Conservation (phyloP, 208 protist genomes). For the Acanthamoeba lenticulata region DNA sequence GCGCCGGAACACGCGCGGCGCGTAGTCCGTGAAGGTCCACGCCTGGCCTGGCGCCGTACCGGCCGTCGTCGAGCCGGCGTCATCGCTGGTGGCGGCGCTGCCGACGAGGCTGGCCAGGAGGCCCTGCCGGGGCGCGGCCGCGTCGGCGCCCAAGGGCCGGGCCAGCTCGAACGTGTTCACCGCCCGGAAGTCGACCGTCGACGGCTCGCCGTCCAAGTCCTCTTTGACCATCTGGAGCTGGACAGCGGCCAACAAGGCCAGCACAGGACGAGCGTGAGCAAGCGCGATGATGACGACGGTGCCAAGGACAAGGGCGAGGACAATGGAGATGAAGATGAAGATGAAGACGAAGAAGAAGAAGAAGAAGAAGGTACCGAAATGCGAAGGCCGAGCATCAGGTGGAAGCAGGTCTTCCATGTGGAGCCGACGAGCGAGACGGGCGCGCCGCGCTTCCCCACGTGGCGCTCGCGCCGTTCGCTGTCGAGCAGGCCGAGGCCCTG, state of each 20-base stretch:
- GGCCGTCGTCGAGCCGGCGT: not conserved
- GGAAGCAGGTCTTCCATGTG: slow-evolving; percentile 7
- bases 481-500: not conserved
- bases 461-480: not conserved
- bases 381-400: slow-evolving; percentile 1
- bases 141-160: not conserved
- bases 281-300: not conserved
- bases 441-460: not conserved
- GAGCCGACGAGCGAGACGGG: not conserved
- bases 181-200: not conserved
- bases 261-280: not conserved
- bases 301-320: not conserved
- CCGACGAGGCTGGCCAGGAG: too few species aligned
- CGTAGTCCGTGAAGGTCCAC: slow-evolving; percentile 56
- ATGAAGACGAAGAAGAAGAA: not conserved
- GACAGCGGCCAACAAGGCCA: not conserved
- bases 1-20: not conserved
- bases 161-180: slow-evolving; percentile 14
- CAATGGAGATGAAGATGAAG: not conserved
- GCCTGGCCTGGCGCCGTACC: not conserved
- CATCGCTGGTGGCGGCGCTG: too few species aligned
- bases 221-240: not conserved
- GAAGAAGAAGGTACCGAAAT: not conserved
- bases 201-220: not conserved
- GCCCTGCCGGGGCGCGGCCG: too few species aligned